Base-by-base conservation (phyloP, 495 filamentous ascomycete species). In the Physcia stellaris region DNA sequence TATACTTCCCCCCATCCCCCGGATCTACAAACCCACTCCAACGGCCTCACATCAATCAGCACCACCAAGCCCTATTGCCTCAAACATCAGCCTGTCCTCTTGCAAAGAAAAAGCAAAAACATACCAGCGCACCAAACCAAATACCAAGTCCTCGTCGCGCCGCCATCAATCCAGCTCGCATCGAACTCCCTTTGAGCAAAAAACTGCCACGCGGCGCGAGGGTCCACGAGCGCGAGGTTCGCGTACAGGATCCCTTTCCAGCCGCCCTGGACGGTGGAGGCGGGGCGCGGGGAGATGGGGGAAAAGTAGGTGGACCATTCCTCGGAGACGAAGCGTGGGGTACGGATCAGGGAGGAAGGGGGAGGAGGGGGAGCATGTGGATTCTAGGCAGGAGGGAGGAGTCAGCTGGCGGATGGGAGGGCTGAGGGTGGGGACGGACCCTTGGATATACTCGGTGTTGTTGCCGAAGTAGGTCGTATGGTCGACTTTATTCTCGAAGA, bases 401-500 rank as follows among this genome's bases (percentile, higher is more conserved):
- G 21, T 16, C 6, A 7, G 34, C 7, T 6, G n/a, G 20, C 4
- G 23, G 21, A 18, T 19, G 13, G 20, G 2, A 7, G 32, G 24
- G 44, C 55, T 21, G 50, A 32, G 9, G 37, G 37, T 13, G 13
- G 32, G 22, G 31, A 24, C 35, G 32, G 3, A 70, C 67, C 74
- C 90, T 59, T 98, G 79, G 42, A 96, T 75, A 52, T 77, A 93
- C 61, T 94, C 84, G 2, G 72, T 62, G 40, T 83, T 79, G 37
- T 54, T 52, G 7, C 87, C 86, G 50, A 98, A 98, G 61, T 90
- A 96, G 2, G 90, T 98, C 6, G 80, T 82, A 56, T 95, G 90
- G 54, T 96, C 83, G 31, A 87, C 70, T 58, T 98, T 98, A 58
- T 95, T 96, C 57, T 98, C 90, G 53, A 95, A 98, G 5, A 96